Percentiles rank a stretch among this genome's conserved stretches.
These are phyloP conservation scores for Micractinium sp. DNA, from an alignment of 139 green algal genomes.

Conservation along the genomic window DNA sequence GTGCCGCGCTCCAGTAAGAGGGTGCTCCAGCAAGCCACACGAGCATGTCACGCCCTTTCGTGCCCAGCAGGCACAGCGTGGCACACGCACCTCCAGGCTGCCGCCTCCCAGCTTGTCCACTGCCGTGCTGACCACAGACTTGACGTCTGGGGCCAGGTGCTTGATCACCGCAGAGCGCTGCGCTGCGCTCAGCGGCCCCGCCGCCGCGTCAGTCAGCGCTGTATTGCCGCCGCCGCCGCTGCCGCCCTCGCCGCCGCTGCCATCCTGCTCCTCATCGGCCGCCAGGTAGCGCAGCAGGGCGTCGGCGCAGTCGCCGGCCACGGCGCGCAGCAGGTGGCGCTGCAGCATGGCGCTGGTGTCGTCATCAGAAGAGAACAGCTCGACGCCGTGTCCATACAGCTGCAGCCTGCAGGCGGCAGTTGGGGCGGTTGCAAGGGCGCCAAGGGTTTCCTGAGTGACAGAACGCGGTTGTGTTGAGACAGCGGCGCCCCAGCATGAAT, in stretches of 20 bases:
- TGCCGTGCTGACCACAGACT: constrained; percentile 21
- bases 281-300: constrained; percentile 65
- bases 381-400: constrained; percentile 66
- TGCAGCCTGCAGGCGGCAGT: constrained; percentile 51
- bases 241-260: background rate
- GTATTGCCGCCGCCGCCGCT: background rate
- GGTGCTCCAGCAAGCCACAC: too few relatives aligned
- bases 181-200: constrained; percentile 36
- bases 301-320: constrained; percentile 61
- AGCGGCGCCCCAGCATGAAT: too few relatives aligned
- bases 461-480: too few relatives aligned
- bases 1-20: too few relatives aligned
- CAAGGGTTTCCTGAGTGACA: background rate
- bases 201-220: background rate
- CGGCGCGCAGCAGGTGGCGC: constrained; percentile 72
- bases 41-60: background rate
- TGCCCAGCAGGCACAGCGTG: background rate
- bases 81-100: constrained; percentile 12
- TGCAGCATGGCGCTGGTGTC: constrained; percentile 47
- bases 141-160: constrained; percentile 46
- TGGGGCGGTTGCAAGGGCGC: background rate
- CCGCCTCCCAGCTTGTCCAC: constrained; percentile 40
- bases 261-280: background rate
- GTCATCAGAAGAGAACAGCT: constrained; percentile 60
- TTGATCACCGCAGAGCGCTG: constrained; percentile 47